Conservation (phyloP, 345 rosid species). For the Populus tremula region DNA sequence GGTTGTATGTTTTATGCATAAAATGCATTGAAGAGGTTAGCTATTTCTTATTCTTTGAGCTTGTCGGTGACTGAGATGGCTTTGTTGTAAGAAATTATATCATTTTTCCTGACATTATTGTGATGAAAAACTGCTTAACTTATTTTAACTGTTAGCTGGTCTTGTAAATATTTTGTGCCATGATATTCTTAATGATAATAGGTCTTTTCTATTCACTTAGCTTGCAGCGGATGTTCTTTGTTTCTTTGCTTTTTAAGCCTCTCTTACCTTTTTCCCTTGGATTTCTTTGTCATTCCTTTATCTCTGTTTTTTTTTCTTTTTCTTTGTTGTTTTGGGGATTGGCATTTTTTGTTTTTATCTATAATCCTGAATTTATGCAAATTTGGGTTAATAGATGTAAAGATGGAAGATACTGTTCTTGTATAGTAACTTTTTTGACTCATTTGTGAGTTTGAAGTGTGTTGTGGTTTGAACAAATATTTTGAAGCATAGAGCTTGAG, state of each 20-base stretch:
- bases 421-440: neutral
- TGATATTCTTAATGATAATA: neutral
- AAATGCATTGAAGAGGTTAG: neutral
- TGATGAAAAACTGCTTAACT: neutral
- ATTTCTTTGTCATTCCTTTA: neutral
- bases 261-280: neutral
- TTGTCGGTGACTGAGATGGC: neutral
- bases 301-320: neutral
- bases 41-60: neutral
- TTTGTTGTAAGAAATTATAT: neutral
- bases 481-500: neutral
- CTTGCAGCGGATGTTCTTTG: neutral
- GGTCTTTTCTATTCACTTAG: neutral
- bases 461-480: neutral
- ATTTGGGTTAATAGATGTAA: neutral
- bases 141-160: neutral
- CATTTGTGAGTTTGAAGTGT: neutral
- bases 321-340: neutral
- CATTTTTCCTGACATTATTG: neutral
- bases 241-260: neutral
- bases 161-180: neutral
- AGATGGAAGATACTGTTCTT: neutral
- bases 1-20: neutral
- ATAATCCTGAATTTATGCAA: neutral
- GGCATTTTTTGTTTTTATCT: neutral